These are phyloP conservation scores for Agaricales sp. DNA, from an alignment of 1,284 basidiomycete genomes.

Conservation along the genomic window DNA sequence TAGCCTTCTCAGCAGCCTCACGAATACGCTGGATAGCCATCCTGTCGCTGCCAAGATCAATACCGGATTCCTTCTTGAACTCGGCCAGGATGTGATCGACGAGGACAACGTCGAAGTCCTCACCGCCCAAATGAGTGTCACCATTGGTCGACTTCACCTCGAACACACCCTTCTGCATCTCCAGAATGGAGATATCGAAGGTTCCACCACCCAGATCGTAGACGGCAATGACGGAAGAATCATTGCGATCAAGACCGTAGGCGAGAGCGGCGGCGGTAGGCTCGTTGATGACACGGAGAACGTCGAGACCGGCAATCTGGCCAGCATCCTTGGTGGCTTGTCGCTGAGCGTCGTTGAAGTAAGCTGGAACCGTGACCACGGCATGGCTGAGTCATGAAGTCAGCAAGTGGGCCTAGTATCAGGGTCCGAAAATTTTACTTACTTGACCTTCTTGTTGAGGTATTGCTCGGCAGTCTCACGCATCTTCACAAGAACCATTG, in stretches of 20 bases:
- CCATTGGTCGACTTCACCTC: conserved; percentile 99
- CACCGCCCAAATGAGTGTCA: conserved; percentile 97
- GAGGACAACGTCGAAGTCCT: conserved; percentile 93
- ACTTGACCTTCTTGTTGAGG: conserved; percentile 91
- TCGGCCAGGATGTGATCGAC: conserved; percentile 83
- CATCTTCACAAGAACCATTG: conserved; percentile 88
- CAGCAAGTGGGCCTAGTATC: background rate
- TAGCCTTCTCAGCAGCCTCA: conserved; percentile 98
- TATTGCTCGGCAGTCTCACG: conserved; percentile 90
- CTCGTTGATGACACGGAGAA: conserved; percentile 98
- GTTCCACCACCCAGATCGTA: conserved; percentile 95
- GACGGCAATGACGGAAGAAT: conserved; percentile 87
- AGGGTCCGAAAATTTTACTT: conserved; percentile 25
- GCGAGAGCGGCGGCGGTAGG: conserved; percentile 97
- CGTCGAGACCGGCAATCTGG: conserved; percentile 93
- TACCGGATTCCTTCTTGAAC: conserved; percentile 90
- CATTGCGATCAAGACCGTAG: conserved; percentile 83
- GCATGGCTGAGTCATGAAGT: conserved; percentile 39
- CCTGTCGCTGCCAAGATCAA: conserved; percentile 77
- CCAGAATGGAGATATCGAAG: conserved; percentile 96
- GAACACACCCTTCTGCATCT: conserved; percentile 99
- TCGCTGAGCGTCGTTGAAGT: conserved; percentile 99
- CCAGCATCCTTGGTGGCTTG: conserved; percentile 98
- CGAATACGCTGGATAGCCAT: conserved; percentile 99
- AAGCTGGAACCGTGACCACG: conserved; percentile 94